Percentiles rank a stretch among this genome's conserved stretches.
Conservation (phyloP, 106 monocot genomes). For the Platanthera guangdongensis region DNA sequence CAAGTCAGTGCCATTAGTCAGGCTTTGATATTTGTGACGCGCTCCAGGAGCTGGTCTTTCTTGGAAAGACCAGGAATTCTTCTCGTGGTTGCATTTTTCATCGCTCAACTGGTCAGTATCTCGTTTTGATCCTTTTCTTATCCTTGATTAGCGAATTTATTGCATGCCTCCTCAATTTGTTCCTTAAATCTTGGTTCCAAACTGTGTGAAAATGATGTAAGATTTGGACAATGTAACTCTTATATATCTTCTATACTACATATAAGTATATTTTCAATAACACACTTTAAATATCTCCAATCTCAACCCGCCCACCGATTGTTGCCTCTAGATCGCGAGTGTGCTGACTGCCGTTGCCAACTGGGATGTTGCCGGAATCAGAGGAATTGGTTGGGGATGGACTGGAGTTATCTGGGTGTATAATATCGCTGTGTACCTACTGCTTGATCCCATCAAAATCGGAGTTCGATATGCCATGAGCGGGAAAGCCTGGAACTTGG, state of each 20-base stretch:
- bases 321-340: constrained; percentile 25
- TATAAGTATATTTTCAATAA: too few relatives aligned
- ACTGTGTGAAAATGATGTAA: background rate
- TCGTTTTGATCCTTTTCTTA: background rate
- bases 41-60: constrained; percentile 44
- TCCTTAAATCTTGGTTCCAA: background rate
- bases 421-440: constrained; percentile 33
- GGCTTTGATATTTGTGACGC: constrained; percentile 53
- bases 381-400: constrained; percentile 49
- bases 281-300: too few relatives aligned
- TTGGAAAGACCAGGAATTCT: constrained; percentile 42
- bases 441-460: constrained; percentile 46
- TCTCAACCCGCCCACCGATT: background rate
- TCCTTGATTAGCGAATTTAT: too few relatives aligned
- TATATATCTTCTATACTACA: background rate
- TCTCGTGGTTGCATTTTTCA: constrained; percentile 38
- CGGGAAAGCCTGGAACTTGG: constrained; percentile 46
- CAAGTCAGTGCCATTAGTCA: constrained; percentile 64
- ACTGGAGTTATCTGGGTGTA: constrained; percentile 37
- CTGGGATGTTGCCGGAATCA: constrained; percentile 28
- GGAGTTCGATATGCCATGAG: constrained; percentile 40
- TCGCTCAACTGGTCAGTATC: constrained; percentile 46
- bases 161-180: background rate
- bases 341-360: constrained; percentile 23
- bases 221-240: background rate